A percentile compares a stretch with the other conserved stretches of the same genome.
Conservation (phyloP, 805 yeast genomes). For the Lachancea sp. region DNA sequence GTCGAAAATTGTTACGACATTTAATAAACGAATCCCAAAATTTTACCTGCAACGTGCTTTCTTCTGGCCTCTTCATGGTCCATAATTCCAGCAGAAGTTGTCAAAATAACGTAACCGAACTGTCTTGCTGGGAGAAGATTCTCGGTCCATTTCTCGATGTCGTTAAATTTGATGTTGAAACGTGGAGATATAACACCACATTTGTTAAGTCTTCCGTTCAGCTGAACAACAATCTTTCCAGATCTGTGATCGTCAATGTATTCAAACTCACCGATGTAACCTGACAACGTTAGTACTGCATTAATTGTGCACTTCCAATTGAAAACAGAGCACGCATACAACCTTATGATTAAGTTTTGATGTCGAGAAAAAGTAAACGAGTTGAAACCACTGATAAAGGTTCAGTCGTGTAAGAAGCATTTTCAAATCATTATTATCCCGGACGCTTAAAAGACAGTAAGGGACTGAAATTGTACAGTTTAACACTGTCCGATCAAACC, state of each 20-base stretch:
- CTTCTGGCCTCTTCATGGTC: conserved; percentile 99
- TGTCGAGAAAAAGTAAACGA: conserved; percentile 71
- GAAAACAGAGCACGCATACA: neutral
- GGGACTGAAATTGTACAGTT: conserved; percentile 52
- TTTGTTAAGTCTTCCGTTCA: conserved; percentile 97
- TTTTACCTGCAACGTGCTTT: conserved; percentile 99
- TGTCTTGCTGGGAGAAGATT: conserved; percentile 98
- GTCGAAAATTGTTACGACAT: neutral
- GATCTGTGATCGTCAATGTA: conserved; percentile 98
- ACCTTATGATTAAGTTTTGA: conserved; percentile 7
- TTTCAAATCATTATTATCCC: conserved; percentile 62
- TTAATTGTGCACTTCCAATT: neutral
- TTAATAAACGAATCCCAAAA: conserved; percentile 95
- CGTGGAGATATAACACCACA: conserved; percentile 99
- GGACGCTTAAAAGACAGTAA: conserved; percentile 96
- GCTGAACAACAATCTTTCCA: conserved; percentile 92
- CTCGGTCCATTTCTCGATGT: conserved; percentile 97
- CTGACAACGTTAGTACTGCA: conserved; percentile 1
- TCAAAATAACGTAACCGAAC: conserved; percentile 94
- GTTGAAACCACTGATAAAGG: conserved; percentile 29
- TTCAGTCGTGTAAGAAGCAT: conserved; percentile 63
- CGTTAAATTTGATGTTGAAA: conserved; percentile 92
- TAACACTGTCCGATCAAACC: conserved; percentile 62
- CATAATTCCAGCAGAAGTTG: conserved; percentile 99
- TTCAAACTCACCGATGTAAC: conserved; percentile 98